Evolutionary conservation across 2,329 filamentous ascomycete genomes (phyloP).

Genomic region (Fusarium concolor): DNA sequence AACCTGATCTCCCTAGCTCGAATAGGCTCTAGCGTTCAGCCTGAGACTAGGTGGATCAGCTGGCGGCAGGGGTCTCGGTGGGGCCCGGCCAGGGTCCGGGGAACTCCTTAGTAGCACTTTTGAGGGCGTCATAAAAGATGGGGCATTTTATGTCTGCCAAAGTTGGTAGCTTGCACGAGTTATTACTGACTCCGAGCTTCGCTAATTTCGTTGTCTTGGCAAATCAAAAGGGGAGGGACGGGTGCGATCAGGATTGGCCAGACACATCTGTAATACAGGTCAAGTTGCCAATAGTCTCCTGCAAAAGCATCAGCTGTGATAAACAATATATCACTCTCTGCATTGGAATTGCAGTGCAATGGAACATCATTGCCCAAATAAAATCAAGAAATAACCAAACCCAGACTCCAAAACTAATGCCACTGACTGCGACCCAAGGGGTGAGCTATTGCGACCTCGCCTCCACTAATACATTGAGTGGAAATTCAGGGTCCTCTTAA

Average conservation of each 20-base stretch:
- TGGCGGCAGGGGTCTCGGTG: slow-evolving; percentile 16
- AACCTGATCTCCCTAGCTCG: slow-evolving; percentile 5
- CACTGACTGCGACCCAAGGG: slow-evolving; percentile 12
- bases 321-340: not conserved
- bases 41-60: slow-evolving; percentile 37
- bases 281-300: slow-evolving; percentile 22
- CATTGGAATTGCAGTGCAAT: not conserved
- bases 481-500: slow-evolving; percentile 21
- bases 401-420: slow-evolving; percentile 5
- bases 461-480: slow-evolving; percentile 3
- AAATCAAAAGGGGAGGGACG: slow-evolving; percentile 32
- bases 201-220: slow-evolving; percentile 12
- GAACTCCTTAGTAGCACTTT: not conserved
- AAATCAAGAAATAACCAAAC: not conserved
- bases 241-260: slow-evolving; percentile 37
- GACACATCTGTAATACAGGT: slow-evolving; percentile 12
- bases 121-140: slow-evolving; percentile 28
- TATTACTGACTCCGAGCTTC: slow-evolving; percentile 14
- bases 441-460: slow-evolving; percentile 3
- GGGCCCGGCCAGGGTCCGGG: not conserved
- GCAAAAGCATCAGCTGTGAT: slow-evolving; percentile 11
- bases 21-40: slow-evolving; percentile 29
- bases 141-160: not conserved
- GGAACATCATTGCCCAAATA: not conserved
- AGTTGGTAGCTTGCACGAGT: not conserved